Evolutionary conservation across 2,329 filamentous ascomycete species (phyloP), one percentile per base, ranked within the genome.

Genomic region (Trichoderma endophyticum): DNA sequence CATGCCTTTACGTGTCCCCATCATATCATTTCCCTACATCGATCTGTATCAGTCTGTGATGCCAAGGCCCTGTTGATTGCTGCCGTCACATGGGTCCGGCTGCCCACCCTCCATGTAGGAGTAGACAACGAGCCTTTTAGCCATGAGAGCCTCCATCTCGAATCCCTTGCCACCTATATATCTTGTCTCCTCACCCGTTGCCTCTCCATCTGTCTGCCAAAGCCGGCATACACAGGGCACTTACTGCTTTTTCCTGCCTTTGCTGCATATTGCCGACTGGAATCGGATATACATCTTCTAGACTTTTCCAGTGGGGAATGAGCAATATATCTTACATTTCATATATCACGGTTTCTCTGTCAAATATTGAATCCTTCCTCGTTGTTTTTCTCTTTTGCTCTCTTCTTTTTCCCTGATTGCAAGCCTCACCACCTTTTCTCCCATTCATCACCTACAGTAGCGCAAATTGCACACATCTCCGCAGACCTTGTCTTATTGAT

Each of bases 1-100:
- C 36, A 36, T 61, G 26, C 36, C 30, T 51, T n/a, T 61, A 30
- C 36, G 36, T 34, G 51, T 28, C 28, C 36, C 39, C 9, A 56
- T 39, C 30, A 56, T 43, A n/a, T 48, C 21, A 56, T 61, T 21
- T 61, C 34, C 59, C 30, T 18, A 54, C 26, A 3, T 28, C 32
- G 21, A 39, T 68, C 56, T 59, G 62, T 56, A 28, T 43, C 34
- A 57, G 28, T 51, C 56, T 60, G 36, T 59, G 36, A 69, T 69
- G 56, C 56, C 54, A 48, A 69, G 56, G 57, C 66, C 66, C 66
- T 48, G 66, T 69, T 61, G 14, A 12, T 30, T 70, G 59, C 43
- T 28, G 67, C 67, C 43, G 43, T 70, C 67, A 63, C 67, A 70
- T 43, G 67, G 43, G 62, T 59, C 30, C 28, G 21, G 60, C 36